phyloP scores from a whole-genome alignment of 108 stramenopile species.

The Pseudonitzschia delicatissima region DNA sequence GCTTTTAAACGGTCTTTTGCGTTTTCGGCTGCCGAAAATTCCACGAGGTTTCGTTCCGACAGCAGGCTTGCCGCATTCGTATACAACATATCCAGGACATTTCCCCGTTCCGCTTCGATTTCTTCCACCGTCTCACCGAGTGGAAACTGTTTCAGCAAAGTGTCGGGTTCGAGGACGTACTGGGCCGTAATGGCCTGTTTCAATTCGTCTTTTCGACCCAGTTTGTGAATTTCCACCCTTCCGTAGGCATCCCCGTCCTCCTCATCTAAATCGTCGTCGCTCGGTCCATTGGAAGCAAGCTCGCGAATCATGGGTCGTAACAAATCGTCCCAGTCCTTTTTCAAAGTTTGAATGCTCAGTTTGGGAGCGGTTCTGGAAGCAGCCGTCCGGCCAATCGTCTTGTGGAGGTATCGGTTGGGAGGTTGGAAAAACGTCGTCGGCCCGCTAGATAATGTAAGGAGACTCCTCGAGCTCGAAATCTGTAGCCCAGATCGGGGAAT shows the following conservation, averaged over 20 bases:
- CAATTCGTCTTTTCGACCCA: conserved; percentile 21
- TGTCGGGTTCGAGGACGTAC: conserved; percentile 17
- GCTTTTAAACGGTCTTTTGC: conserved; percentile 8
- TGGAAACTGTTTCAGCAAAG: conserved; percentile 6
- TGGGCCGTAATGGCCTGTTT: conserved; percentile 37
- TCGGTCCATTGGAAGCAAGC: not conserved
- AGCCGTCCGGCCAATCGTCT: conserved; percentile 15
- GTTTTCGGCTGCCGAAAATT: conserved; percentile 51
- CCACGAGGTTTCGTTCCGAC: conserved; percentile 54
- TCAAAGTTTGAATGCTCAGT: conserved; percentile 28
- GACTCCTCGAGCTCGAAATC: conserved; percentile 37
- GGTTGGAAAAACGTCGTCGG: conserved; percentile 38
- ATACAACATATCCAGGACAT: conserved; percentile 34
- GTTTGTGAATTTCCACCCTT: conserved; percentile 17
- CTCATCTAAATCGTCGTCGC: conserved; percentile 8
- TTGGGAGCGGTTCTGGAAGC: not conserved
- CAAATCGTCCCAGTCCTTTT: conserved; percentile 50
- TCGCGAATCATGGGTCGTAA: conserved; percentile 24
- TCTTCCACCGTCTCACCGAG: conserved; percentile 10
- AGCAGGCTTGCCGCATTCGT: conserved; percentile 47
- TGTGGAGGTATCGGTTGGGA: conserved; percentile 12
- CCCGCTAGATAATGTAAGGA: conserved; percentile 40
- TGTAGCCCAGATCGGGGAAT: conserved; percentile 71
- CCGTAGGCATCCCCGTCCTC: conserved; percentile 8
- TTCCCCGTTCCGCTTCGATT: conserved; percentile 23